Evolutionary conservation across 495 filamentous ascomycete genomes (phyloP).

Genomic region (Letharia columbiana): DNA sequence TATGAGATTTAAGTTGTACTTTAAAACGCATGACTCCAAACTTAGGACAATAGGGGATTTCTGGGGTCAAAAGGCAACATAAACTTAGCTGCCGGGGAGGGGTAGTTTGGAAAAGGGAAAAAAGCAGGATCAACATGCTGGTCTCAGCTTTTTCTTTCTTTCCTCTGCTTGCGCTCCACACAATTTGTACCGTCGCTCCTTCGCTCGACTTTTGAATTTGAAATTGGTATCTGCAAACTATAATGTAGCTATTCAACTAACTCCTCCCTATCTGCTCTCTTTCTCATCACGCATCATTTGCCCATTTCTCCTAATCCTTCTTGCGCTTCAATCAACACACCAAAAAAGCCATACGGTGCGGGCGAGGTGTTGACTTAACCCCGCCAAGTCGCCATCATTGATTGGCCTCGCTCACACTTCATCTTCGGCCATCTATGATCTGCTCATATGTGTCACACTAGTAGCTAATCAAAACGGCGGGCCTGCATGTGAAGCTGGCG

Average conservation of each 20-base stretch:
- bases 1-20: background rate
- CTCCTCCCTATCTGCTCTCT: background rate
- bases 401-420: too few species aligned
- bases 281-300: background rate
- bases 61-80: background rate
- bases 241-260: background rate
- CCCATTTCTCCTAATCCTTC: background rate
- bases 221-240: background rate
- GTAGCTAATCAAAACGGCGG: background rate
- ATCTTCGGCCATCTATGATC: too few species aligned
- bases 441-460: background rate
- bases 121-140: background rate
- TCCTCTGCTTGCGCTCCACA: background rate
- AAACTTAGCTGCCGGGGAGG: background rate
- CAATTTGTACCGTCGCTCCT: background rate
- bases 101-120: background rate
- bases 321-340: conserved; percentile 2
- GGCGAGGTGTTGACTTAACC: too few species aligned
- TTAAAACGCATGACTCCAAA: background rate
- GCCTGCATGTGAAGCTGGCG: background rate
- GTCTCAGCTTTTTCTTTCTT: background rate
- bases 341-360: too few species aligned
- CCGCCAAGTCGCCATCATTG: background rate
- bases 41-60: background rate
- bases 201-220: background rate